Conservation (phyloP, 176 grass and related monocot genomes). For the Themeda triandra region DNA sequence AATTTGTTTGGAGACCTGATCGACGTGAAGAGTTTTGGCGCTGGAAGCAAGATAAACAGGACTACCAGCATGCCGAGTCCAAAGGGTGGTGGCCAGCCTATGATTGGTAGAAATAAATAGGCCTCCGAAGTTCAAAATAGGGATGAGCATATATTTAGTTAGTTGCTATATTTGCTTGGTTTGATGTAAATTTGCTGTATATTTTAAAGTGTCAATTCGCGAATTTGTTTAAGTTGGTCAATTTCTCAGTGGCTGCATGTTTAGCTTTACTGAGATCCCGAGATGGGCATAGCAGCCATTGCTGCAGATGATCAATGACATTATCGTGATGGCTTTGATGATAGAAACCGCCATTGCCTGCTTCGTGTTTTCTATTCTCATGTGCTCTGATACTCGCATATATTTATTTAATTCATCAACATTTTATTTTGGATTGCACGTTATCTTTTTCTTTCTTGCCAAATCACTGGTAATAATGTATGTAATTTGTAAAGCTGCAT, state of each 20-base stretch:
- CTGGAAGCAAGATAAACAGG: constrained; percentile 46
- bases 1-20: constrained; percentile 92
- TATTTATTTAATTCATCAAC: neutral
- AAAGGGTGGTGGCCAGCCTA: constrained; percentile 64
- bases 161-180: neutral
- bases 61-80: constrained; percentile 40
- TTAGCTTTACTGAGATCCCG: constrained; percentile 12
- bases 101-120: constrained; percentile 85
- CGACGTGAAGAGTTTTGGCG: constrained; percentile 66
- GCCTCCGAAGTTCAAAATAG: neutral
- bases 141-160: constrained; percentile 9
- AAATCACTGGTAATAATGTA: neutral
- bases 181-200: constrained; percentile 67
- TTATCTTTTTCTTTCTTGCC: neutral
- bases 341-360: neutral
- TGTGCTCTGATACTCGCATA: neutral
- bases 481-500: neutral
- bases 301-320: constrained; percentile 19
- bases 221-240: constrained; percentile 15
- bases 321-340: constrained; percentile 4
- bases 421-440: neutral
- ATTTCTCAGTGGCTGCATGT: neutral
- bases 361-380: neutral
- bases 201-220: constrained; percentile 1
- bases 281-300: constrained; percentile 17